These are phyloP conservation scores for Colletotrichum sp. DNA, from an alignment of 2,329 filamentous ascomycete genomes.

Conservation along the genomic window DNA sequence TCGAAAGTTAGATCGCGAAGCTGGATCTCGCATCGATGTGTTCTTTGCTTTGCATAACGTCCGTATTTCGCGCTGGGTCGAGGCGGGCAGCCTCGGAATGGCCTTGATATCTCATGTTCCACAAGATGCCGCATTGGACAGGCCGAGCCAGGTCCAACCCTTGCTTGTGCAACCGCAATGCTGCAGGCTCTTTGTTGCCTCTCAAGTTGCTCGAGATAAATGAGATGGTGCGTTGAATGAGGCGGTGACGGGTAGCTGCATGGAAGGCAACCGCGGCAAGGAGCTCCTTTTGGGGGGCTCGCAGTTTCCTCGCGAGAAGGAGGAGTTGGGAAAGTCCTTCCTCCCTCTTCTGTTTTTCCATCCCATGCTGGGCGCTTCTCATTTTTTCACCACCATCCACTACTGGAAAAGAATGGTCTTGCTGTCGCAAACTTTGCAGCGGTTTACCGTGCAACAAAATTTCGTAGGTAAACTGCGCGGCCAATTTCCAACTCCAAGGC, in stretches of 20 bases:
- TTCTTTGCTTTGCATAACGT: background rate
- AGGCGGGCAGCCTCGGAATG: background rate
- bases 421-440: background rate
- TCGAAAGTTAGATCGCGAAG: background rate
- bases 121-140: background rate
- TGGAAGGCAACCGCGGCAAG: background rate
- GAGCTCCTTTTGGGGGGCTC: background rate
- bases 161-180: background rate
- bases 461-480: background rate
- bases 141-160: background rate
- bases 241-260: background rate
- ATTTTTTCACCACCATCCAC: background rate
- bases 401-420: background rate
- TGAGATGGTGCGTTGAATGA: background rate
- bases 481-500: rapidly evolving
- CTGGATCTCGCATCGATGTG: background rate
- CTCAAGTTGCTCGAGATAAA: background rate
- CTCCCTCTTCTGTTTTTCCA: background rate
- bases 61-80: background rate
- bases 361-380: background rate
- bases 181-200: background rate
- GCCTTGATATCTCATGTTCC: background rate
- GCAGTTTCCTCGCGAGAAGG: background rate
- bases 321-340: background rate
- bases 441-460: background rate